Percentiles rank a stretch among this genome's conserved stretches.
Conservation (phyloP, 192 early-diverging fungal species). For the Entomortierella lignicola region DNA sequence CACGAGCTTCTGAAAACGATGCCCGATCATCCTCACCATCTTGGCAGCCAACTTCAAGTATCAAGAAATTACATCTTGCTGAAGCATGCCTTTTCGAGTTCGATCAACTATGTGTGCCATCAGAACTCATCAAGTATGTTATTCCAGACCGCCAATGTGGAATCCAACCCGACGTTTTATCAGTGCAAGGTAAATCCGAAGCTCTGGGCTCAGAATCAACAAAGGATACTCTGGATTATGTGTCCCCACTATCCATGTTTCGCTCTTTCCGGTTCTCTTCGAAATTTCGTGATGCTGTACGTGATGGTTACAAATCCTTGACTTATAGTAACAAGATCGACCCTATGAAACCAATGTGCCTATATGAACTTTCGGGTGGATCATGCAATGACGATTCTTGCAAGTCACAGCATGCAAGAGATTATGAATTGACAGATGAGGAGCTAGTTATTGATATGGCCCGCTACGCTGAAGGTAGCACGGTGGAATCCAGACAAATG, state of each 20-base stretch:
- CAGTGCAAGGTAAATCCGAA: no score
- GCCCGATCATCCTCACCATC: background rate
- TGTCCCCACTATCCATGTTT: conserved; percentile 36
- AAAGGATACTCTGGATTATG: conserved; percentile 9
- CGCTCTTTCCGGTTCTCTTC: conserved; percentile 39
- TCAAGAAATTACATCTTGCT: conserved; percentile 8
- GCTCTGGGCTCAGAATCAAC: background rate
- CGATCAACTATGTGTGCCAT: conserved; percentile 22
- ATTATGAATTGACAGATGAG: conserved; percentile 34
- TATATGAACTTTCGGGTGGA: conserved; percentile 46
- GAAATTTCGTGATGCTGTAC: background rate
- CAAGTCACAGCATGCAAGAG: conserved; percentile 37
- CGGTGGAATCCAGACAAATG: conserved; percentile 6
- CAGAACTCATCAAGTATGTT: conserved; percentile 6
- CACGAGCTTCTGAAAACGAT: background rate
- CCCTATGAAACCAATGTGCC: conserved; percentile 35
- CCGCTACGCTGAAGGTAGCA: conserved; percentile 41
- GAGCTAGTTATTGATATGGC: conserved; percentile 49
- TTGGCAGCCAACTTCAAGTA: conserved; percentile 3
- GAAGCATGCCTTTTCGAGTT: conserved; percentile 13
- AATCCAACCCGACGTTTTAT: background rate
- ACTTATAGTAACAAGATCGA: conserved; percentile 51
- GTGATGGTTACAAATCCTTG: conserved; percentile 26
- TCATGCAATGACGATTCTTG: conserved; percentile 46
- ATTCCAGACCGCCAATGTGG: background rate